Base-by-base conservation (phyloP, 306 rosid species). In the Arachis hypogaea region DNA sequence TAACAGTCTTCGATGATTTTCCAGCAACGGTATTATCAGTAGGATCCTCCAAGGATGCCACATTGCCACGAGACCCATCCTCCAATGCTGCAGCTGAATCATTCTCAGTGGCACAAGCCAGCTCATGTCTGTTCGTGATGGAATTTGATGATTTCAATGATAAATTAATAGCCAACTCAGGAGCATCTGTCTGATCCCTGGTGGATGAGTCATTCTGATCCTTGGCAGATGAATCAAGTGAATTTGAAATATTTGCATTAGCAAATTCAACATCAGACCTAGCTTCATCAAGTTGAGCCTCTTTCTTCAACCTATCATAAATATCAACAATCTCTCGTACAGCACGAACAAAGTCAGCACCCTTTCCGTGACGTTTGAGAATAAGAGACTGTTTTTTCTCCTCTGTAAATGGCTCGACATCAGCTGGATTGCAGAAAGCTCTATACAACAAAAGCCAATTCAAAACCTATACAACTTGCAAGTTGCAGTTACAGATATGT, bases 371-470 rank as follows among this genome's bases (percentile, higher is more conserved):
- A 70, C 97, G 98, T 78, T 89, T 93, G 59, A 78, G 85, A 28
- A 86, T 83, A 80, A 92, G 97, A 60, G 92, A 89, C 59, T 88
- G 97, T 77, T 93, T 93, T 85, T 88, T 93, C 87, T 91, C 98
- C 77, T 93, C 98, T 0, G 97, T 91, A 84, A 93, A 93, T 80
- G 96, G 88, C 81, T 93, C 98, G 5, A 93, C 94, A 84, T 93
- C 98, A 81, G 94, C 89, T 74, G 96, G 98, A 80, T 85, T 91
- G 84, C 98, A 93, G 82, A 89, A 91, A 52, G 97, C 98, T 81
- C 98, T 93, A 85, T 82, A 84, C 55, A 62, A 71, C 49, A 80
- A 77, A 72, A 74, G 64, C 11, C 10, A 65, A 33, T 73, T 68
- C 57, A 78, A 79, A 82, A 78, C 52, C 47, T 60, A 57, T 52